Base-by-base conservation (phyloP, 2,329 filamentous ascomycete genomes). In the Cercospora beticola region DNA sequence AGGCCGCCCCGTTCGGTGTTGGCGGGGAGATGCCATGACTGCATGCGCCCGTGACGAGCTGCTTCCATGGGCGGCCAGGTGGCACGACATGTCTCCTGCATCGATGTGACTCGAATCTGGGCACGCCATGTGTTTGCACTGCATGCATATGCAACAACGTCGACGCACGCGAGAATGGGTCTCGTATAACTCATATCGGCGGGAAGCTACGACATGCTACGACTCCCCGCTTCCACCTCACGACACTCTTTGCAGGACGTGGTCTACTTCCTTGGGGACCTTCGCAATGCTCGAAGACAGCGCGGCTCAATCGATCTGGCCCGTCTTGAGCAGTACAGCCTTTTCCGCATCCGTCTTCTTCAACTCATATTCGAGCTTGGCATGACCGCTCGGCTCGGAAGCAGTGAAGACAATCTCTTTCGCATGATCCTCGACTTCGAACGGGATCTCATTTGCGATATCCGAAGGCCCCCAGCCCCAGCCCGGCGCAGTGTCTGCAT, bases 41-140 rank as follows among this genome's bases (percentile, higher is more conserved):
- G 40, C 60, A 21, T 10, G 12, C 36, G 46, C 36, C 26, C 30
- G 46, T 30, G 28, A 46, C 43, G 21, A 43, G 26, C 59, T 5
- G 59, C 36, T 18, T 26, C 33, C 31, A 43, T 14, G 28, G 21
- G 7, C 12, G 36, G 7, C 30, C 8, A n/a, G 59, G 59, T 62
- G 21, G 36, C 59, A 62, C 59, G 18, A 36, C 59, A 62, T 62
- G 12, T 18, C 59, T 62, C 59, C 59, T 49, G 59, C 59, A 23
- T 62, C 21, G 28, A 30, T 10, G 21, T 40, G 58, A 52, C 18
- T 23, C 46, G 18, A 52, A 52, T 49, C n/a, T 49, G 46, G 46
- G 18, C 18, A 14, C 46, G 46, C 46, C 46, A 52, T 52, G 46
- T 52, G 46, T 52, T 14, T 26, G 46, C 10, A 26, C 33, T 16